phyloP scores from a whole-genome alignment of 331 rosid species.

The Spiraea crenata region DNA sequence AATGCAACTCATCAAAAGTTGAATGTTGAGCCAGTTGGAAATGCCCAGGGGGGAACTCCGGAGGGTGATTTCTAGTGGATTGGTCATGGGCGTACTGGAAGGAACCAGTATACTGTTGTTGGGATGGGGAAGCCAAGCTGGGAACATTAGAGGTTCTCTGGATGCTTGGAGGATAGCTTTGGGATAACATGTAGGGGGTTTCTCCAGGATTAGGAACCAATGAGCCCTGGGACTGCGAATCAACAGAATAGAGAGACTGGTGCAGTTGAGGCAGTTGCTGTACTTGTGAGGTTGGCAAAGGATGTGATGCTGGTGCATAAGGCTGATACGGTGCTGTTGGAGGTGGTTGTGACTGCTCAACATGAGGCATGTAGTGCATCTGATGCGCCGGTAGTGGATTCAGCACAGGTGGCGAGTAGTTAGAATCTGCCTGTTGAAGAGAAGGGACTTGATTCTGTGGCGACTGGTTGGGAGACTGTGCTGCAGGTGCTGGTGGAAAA shows the following conservation, averaged over 20 bases:
- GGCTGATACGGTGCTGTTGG: constrained; percentile 22
- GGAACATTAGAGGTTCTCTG: constrained; percentile 18
- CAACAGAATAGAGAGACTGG: constrained; percentile 7
- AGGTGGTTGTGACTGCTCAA: constrained; percentile 26
- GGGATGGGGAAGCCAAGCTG: constrained; percentile 13
- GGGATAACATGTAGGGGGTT: constrained; percentile 8
- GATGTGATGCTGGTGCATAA: constrained; percentile 20
- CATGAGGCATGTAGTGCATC: constrained; percentile 19
- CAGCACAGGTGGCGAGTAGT: constrained; percentile 21
- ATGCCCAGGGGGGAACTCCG: constrained; percentile 18
- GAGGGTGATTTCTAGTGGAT: constrained; percentile 11
- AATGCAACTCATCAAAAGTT: constrained; percentile 12
- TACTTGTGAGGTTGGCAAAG: constrained; percentile 18
- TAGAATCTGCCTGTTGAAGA: constrained; percentile 17
- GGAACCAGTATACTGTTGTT: constrained; percentile 21
- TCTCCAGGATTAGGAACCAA: constrained; percentile 13
- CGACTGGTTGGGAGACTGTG: constrained; percentile 20
- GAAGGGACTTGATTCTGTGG: constrained; percentile 20
- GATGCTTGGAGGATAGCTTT: constrained; percentile 25
- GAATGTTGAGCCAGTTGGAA: constrained; percentile 27
- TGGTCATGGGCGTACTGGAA: constrained; percentile 9
- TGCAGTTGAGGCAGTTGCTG: constrained; percentile 20
- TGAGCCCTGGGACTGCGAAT: constrained; percentile 19
- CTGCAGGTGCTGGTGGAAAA: constrained; percentile 12
- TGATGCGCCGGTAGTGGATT: constrained; percentile 26